Evolutionary conservation across 371 early-diverging fungal species (phyloP), one percentile per base, ranked within the genome.

Genomic region (Haplosporangium sp.): DNA sequence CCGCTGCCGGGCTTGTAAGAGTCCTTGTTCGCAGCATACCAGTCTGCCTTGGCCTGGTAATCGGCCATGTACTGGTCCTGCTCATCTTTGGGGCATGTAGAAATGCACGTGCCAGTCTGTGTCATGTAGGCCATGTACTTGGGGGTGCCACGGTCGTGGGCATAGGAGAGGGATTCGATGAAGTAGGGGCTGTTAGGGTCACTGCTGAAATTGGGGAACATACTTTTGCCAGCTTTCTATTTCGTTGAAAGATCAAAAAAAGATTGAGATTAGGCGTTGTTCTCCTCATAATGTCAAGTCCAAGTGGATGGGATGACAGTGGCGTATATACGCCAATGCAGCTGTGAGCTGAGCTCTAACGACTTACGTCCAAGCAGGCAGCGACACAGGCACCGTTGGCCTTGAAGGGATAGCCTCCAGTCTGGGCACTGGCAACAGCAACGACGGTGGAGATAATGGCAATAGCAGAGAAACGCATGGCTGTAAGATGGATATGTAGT

Each of bases 11-110:
- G 12, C 29, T 59, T 11, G 43, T 45, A 29, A 29, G 29, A 2
- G 29, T 73, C 66, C 55, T 62, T 68, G 69, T 71, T 72, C 10
- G 38, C 59, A 6, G n/a, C 40, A 43, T 82, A 85, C 83, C 82
- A 83, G 23, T 29, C 62, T 6, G 16, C 16, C 69, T 74, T 69
- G 42, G 57, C 45, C 1, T 46, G 10, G 61, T 54, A 80, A 69
- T 80, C 74, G 18, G 12, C 14, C 0, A 20, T 43, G 64, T 73
- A 73, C 10, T 45, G 42, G 16, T 56, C 60, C 58, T 56, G 62
- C 57, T 74, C 74, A 0, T 14, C 55, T 40, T 5, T 45, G n/a
- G 74, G 57, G 69, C 69, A 69, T 11, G 11, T 23, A 2, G 7
- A 38, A 12, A 53, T 14, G 66, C 75, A 74, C 50, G 53, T 61